A percentile compares a stretch with the other conserved stretches of the same genome.
Evolutionary conservation across 768 basidiomycete species (phyloP).

Genomic region (Tylopilus vinaceipallidus): DNA sequence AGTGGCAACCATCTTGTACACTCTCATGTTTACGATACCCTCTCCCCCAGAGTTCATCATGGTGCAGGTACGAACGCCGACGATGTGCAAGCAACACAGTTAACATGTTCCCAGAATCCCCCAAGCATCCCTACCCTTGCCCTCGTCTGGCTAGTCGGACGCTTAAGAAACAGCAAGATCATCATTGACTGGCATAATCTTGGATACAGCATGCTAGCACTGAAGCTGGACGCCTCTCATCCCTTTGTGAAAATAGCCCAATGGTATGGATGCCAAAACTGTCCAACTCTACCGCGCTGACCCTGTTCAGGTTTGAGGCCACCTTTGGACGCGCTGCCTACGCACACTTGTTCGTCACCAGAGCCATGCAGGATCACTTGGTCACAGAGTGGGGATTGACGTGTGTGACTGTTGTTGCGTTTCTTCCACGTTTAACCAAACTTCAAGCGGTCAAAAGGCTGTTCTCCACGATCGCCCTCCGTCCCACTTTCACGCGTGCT

Average conservation of each 20-base stretch:
- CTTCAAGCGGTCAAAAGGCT: slow-evolving; percentile 66
- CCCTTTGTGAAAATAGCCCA: slow-evolving; percentile 70
- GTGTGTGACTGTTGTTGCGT: slow-evolving; percentile 43
- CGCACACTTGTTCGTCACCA: slow-evolving; percentile 91
- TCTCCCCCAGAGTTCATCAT: slow-evolving; percentile 81
- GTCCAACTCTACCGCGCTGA: slow-evolving; percentile 3
- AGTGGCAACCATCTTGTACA: slow-evolving; percentile 55
- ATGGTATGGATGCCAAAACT: slow-evolving; percentile 46
- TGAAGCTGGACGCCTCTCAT: slow-evolving; percentile 72
- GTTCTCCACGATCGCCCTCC: slow-evolving; percentile 92
- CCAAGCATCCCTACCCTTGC: slow-evolving; percentile 93
- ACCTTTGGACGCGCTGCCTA: slow-evolving; percentile 79
- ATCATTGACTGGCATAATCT: slow-evolving; percentile 99
- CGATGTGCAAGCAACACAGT: neutral
- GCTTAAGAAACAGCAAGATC: slow-evolving; percentile 72
- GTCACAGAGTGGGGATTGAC: slow-evolving; percentile 69
- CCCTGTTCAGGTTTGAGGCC: slow-evolving; percentile 67
- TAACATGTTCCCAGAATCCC: slow-evolving; percentile 66
- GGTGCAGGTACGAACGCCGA: slow-evolving; percentile 67
- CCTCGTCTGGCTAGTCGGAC: slow-evolving; percentile 72
- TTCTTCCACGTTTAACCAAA: slow-evolving; percentile 5
- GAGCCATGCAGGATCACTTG: slow-evolving; percentile 77
- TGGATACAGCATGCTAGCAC: slow-evolving; percentile 87
- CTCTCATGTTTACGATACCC: slow-evolving; percentile 57
- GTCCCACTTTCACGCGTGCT: slow-evolving; percentile 70